phyloP scores from a whole-genome alignment of 2,329 filamentous ascomycete species.

The Phialophora expanda region DNA sequence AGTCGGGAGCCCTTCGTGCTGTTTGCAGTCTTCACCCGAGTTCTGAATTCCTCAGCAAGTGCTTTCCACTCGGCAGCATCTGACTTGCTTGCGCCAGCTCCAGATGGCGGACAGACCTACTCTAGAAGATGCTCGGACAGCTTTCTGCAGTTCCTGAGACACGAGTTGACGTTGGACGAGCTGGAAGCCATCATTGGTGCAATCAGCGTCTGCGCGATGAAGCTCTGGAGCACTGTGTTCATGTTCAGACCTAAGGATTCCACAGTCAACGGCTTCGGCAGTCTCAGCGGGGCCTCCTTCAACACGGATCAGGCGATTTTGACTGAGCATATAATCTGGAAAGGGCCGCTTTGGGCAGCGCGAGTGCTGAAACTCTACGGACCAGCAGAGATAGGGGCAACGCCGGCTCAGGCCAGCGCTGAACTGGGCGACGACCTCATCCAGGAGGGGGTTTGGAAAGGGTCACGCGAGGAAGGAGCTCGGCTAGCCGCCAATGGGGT shows the following conservation, averaged over 20 bases:
- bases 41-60: constrained; percentile 19
- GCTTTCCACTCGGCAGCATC: constrained; percentile 6
- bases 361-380: constrained; percentile 12
- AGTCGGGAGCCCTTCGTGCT: constrained; percentile 23
- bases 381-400: background rate
- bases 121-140: constrained; percentile 17
- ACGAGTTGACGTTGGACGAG: constrained; percentile 20
- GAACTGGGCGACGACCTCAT: constrained; percentile 14
- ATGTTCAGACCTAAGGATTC: constrained; percentile 26
- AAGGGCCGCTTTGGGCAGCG: constrained; percentile 27
- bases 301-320: constrained; percentile 28
- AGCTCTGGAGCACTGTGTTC: constrained; percentile 26
- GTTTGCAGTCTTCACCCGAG: constrained; percentile 20
- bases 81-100: constrained; percentile 17
- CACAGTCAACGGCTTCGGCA: constrained; percentile 23
- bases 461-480: constrained; percentile 21
- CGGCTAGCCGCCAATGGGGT: constrained; percentile 29
- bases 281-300: constrained; percentile 25
- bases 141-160: constrained; percentile 20
- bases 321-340: constrained; percentile 29
- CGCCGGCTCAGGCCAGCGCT: background rate
- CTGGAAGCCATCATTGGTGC: constrained; percentile 25
- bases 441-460: constrained; percentile 25
- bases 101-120: constrained; percentile 4
- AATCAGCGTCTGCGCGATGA: constrained; percentile 23